phyloP scores from a whole-genome alignment of 192 early-diverging fungal genomes.

The Backusella westeae region DNA sequence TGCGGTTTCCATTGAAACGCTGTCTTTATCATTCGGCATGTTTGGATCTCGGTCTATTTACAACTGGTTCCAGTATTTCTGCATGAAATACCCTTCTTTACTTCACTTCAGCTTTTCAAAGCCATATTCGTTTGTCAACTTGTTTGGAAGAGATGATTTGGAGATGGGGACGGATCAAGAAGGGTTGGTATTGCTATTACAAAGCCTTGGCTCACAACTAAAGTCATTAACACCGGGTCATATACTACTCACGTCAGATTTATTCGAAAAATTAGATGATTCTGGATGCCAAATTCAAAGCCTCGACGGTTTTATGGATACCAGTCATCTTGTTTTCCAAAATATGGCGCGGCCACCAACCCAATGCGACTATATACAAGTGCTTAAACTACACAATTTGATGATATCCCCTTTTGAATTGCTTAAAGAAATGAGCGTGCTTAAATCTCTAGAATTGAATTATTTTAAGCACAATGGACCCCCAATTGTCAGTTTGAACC shows the following conservation, averaged over 20 bases:
- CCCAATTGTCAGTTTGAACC: background rate
- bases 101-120: background rate
- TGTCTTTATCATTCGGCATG: background rate
- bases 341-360: background rate
- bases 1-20: background rate
- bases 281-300: background rate
- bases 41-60: background rate
- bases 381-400: background rate
- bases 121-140: background rate
- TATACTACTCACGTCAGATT: background rate
- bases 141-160: background rate
- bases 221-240: background rate
- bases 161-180: background rate
- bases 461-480: background rate
- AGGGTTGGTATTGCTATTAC: background rate
- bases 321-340: background rate
- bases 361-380: background rate
- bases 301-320: background rate
- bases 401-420: background rate
- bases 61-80: background rate
- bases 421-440: background rate
- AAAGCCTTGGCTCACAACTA: background rate
- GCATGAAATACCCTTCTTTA: background rate
- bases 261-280: background rate
- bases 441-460: background rate